Evolutionary conservation across 1,284 basidiomycete genomes (phyloP), one percentile per base, ranked within the genome.

Genomic region (Porodaedalea pini): DNA sequence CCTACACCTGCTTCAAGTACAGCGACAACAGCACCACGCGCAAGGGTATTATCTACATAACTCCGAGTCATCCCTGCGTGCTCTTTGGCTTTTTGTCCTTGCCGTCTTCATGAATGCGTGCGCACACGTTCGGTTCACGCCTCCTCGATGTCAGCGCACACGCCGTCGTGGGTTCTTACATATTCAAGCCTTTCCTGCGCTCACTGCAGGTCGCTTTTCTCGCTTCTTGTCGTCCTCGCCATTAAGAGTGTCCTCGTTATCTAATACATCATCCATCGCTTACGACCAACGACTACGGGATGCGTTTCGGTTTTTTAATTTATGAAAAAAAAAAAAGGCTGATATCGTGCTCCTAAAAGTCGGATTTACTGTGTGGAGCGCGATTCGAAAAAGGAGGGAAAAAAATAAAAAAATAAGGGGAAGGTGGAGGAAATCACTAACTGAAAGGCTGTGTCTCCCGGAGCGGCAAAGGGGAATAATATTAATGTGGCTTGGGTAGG

Each of bases 161-260:
- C 39, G 65, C 65, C 13, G 43, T 59, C 25, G 61, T 65, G 10
- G 66, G 67, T n/a, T n/a, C n/a, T n/a, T n/a, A n/a, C 17, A 19
- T 69, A 10, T 68, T 69, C 47, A 60, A 60, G 63, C 66, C 1
- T 67, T 68, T 54, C 39, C 50, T 2, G 65, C 62, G 2, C 60
- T 69, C n/a, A 47, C 54, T 17, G 48, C 57, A 0, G 67, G 68
- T 2, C 53, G 65, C 2, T 64, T 63, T 36, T 50, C 65, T 7
- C 57, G 57, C 41, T 63, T 47, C 47, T n/a, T n/a, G 57, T 66
- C 11, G 10, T 62, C 3, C 39, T 61, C 11, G 40, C 62, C 25
- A 51, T 58, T 11, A 29, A n/a, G n/a, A n/a, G n/a, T n/a, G n/a
- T 32, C 11, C 19, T 51, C 13, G 13, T n/a, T n/a, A n/a, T n/a